Evolutionary conservation across 2,329 filamentous ascomycete genomes (phyloP), one percentile per base, ranked within the genome.

Genomic region (Penicillium sp.): DNA sequence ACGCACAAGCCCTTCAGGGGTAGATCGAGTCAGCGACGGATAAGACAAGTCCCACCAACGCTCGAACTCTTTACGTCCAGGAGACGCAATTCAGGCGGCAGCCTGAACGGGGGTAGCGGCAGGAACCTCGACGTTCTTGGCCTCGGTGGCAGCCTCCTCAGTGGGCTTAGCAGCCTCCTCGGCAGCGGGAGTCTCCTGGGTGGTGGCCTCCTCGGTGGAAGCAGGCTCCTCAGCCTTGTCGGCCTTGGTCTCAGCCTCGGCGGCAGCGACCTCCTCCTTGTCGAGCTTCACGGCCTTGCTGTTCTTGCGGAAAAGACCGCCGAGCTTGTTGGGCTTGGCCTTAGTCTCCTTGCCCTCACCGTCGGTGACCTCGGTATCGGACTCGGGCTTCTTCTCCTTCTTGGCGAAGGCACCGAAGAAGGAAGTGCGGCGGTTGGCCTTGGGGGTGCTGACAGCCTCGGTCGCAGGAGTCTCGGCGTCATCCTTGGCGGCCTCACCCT

Each of bases 331-430:
- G 52, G 55, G 51, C 62, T 69, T 67, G 58, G 67, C 58, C 66
- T 74, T 74, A 49, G 65, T 54, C 48, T 57, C 54, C 54, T 57
- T 73, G 46, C 63, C 53, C 59, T 74, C 72, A 34, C 64, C 69
- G 51, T 77, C 75, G 29, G 70, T 66, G 53, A 64, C 69, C 55
- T 74, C 70, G 50, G 69, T 66, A 59, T 77, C 75, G 9, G 70
- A 67, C 52, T 76, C 74, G 43, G 65, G 62, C 64, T 74, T 77
- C 68, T 73, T 74, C 64, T 72, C 68, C 63, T 77, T 76, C 71
- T 77, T 77, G 49, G 74, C 72, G 47, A 78, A 72, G 64, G 71
- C 75, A 55, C 74, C 73, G 64, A 80, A 80, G 64, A 73, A 72
- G 60, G 76, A 80, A 59, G 70, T 73, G 62, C 70, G 74, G 55